Evolutionary conservation across 306 rosid genomes (phyloP).

Genomic region (Vigna mungo): DNA sequence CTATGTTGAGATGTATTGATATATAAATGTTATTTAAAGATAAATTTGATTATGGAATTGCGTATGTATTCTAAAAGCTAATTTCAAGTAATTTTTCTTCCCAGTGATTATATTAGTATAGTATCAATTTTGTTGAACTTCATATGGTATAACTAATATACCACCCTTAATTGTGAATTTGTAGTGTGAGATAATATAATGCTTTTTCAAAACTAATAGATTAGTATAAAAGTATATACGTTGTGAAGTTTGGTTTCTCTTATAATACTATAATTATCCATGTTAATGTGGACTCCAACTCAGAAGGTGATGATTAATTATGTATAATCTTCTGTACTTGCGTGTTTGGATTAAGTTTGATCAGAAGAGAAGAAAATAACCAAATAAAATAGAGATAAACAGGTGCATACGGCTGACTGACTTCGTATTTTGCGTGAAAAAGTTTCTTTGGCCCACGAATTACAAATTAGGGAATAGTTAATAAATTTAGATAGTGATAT

Average conservation of each 20-base stretch:
- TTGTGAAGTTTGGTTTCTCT: slow-evolving; percentile 2
- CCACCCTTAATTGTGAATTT: background rate
- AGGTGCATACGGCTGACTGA: background rate
- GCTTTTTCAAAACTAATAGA: background rate
- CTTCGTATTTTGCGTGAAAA: background rate
- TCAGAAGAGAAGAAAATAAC: background rate
- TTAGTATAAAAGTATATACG: background rate
- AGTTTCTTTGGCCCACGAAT: background rate
- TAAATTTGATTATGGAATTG: background rate
- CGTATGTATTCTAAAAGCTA: background rate
- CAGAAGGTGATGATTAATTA: background rate
- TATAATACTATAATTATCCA: background rate
- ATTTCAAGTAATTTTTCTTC: background rate
- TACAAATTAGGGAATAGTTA: background rate
- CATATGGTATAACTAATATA: background rate
- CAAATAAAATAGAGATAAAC: background rate
- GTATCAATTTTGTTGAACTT: background rate
- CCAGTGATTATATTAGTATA: background rate
- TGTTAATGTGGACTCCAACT: slow-evolving; percentile 36
- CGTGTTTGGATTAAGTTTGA: slow-evolving; percentile 23
- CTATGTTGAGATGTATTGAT: background rate
- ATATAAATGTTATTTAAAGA: background rate
- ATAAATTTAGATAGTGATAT: background rate
- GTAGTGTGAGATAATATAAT: background rate
- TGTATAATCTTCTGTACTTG: background rate